These are phyloP conservation scores for Phytophthora ohioensis DNA, from an alignment of 352 stramenopile genomes.

Conservation along the genomic window DNA sequence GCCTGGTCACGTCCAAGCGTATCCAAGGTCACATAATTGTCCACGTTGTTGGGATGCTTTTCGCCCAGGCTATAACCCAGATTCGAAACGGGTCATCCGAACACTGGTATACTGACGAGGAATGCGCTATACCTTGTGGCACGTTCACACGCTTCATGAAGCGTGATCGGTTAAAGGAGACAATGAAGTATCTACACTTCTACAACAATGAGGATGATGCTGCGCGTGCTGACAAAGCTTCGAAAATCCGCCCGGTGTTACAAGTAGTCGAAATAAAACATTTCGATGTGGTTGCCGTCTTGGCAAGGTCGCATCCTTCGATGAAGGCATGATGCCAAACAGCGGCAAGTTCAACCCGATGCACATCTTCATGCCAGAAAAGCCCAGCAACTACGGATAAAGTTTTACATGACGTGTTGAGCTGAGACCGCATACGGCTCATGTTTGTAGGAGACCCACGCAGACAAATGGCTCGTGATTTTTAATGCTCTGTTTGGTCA, in stretches of 20 bases:
- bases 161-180: slow-evolving; percentile 15
- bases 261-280: slow-evolving; percentile 25
- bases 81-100: slow-evolving; percentile 7
- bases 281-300: slow-evolving; percentile 27
- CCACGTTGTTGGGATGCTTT: slow-evolving; percentile 5
- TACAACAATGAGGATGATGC: slow-evolving; percentile 17
- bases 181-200: slow-evolving; percentile 33
- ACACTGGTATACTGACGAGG: slow-evolving; percentile 12
- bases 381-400: slow-evolving; percentile 35
- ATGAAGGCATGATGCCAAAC: slow-evolving; percentile 37
- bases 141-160: slow-evolving; percentile 32
- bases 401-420: slow-evolving; percentile 39
- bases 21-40: slow-evolving; percentile 29
- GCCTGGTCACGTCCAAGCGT: slow-evolving; percentile 11
- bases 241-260: slow-evolving; percentile 26
- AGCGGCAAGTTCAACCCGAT: slow-evolving; percentile 33
- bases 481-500: too few relatives aligned
- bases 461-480: too few relatives aligned
- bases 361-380: slow-evolving; percentile 28
- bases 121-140: slow-evolving; percentile 26
- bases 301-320: slow-evolving; percentile 21
- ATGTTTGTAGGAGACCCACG: too few relatives aligned
- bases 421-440: slow-evolving; percentile 21
- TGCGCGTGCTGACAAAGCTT: slow-evolving; percentile 5
- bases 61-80: slow-evolving; percentile 9